A percentile compares a stretch with the other conserved stretches of the same genome.
These are phyloP conservation scores for Gaeumannomyces tritici DNA, from an alignment of 2,329 filamentous ascomycete species.

Conservation along the genomic window DNA sequence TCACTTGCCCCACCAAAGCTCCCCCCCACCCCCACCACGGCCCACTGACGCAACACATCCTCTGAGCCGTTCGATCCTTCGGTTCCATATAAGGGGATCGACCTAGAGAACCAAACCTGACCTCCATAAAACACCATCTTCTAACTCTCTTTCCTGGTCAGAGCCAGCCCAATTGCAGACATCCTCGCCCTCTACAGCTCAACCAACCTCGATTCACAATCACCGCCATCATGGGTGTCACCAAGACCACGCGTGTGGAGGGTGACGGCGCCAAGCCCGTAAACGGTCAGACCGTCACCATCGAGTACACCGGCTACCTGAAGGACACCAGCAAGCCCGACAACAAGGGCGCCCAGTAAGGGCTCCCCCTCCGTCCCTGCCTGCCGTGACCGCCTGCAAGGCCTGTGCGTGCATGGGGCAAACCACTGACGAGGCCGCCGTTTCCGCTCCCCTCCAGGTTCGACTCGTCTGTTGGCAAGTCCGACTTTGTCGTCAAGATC, in stretches of 20 bases:
- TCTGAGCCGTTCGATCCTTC: background rate
- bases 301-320: conserved; percentile 87
- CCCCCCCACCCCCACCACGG: no score
- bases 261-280: conserved; percentile 54
- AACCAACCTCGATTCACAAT: conserved; percentile 5
- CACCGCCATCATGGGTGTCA: conserved; percentile 56
- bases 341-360: conserved; percentile 47
- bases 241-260: conserved; percentile 51
- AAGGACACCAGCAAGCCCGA: conserved; percentile 53
- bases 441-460: conserved; percentile 50
- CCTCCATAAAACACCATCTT: background rate
- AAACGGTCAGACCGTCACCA: conserved; percentile 64
- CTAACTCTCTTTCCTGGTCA: background rate
- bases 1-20: background rate
- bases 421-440: conserved; percentile 10
- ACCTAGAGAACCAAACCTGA: background rate
- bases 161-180: conserved; percentile 7
- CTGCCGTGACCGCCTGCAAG: conserved; percentile 5
- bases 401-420: background rate
- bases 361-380: conserved; percentile 52
- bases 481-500: conserved; percentile 68
- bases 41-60: background rate
- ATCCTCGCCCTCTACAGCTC: conserved; percentile 6
- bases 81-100: background rate
- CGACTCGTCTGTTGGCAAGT: conserved; percentile 73